These are phyloP conservation scores for Veloboletus limbatus DNA, from an alignment of 1,284 basidiomycete genomes.

Conservation along the genomic window DNA sequence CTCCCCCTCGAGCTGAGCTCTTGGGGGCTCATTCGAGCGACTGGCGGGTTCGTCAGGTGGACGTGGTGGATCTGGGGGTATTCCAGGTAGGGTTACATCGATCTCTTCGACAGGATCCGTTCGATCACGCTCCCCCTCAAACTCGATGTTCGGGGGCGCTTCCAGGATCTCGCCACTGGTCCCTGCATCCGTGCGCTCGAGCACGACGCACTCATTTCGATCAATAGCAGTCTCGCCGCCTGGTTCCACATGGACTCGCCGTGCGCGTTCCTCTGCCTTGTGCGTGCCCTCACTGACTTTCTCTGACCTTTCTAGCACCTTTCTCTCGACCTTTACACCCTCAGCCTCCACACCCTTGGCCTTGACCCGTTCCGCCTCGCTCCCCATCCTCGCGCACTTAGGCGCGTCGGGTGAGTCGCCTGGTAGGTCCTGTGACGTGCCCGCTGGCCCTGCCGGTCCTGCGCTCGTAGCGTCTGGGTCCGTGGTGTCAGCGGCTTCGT, in stretches of 20 bases:
- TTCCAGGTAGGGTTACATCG: too few species aligned
- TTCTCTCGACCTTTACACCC: neutral
- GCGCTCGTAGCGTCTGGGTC: too few species aligned
- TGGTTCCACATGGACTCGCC: neutral
- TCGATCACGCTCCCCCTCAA: neutral
- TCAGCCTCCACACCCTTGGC: too few species aligned
- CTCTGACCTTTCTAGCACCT: too few species aligned
- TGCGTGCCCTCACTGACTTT: too few species aligned
- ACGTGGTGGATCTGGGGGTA: neutral
- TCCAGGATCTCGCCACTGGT: neutral
- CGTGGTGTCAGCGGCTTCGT: too few species aligned
- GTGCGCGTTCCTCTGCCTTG: neutral
- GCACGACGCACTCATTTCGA: neutral
- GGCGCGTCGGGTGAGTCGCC: neutral
- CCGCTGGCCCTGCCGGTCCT: too few species aligned
- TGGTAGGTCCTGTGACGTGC: too few species aligned
- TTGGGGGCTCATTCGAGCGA: neutral
- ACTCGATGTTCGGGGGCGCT: too few species aligned
- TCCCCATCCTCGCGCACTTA: neutral
- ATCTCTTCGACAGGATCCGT: neutral
- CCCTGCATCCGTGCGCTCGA: neutral
- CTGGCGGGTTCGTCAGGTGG: neutral
- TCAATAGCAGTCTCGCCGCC: neutral
- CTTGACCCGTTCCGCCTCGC: constrained; percentile 15
- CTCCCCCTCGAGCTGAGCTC: neutral